These are phyloP conservation scores for Quambalaria eucalypti DNA, from an alignment of 1,284 basidiomycete species.

Conservation along the genomic window DNA sequence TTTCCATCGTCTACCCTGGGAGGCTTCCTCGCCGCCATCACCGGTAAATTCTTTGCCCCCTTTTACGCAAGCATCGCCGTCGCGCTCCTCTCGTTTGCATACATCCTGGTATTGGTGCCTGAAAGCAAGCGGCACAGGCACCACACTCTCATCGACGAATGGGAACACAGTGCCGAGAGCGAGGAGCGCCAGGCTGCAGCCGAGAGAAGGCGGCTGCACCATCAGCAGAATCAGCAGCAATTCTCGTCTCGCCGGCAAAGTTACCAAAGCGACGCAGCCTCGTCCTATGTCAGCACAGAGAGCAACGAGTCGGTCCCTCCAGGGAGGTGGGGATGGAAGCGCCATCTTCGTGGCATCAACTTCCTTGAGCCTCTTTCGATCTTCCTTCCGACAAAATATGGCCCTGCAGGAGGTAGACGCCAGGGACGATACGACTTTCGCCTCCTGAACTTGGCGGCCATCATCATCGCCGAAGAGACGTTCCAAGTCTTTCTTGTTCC, in stretches of 20 bases:
- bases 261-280: background rate
- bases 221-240: background rate
- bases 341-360: constrained; percentile 21
- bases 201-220: background rate
- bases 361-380: constrained; percentile 28
- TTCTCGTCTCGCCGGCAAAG: background rate
- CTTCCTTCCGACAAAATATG: constrained; percentile 15
- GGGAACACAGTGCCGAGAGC: constrained; percentile 12
- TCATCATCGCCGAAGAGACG: constrained; percentile 33
- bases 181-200: background rate
- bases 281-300: background rate
- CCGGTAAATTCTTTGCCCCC: constrained; percentile 34
- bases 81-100: constrained; percentile 21
- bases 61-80: constrained; percentile 33
- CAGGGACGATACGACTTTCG: constrained; percentile 17
- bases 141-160: constrained; percentile 27
- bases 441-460: constrained; percentile 24
- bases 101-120: constrained; percentile 28
- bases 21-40: constrained; percentile 27
- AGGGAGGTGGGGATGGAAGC: constrained; percentile 10
- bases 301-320: background rate
- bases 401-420: background rate
- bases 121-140: constrained; percentile 26
- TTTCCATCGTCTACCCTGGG: constrained; percentile 34
- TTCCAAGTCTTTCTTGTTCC: constrained; percentile 39